phyloP scores from a whole-genome alignment of 768 basidiomycete species.

The Naganishia antarctica region DNA sequence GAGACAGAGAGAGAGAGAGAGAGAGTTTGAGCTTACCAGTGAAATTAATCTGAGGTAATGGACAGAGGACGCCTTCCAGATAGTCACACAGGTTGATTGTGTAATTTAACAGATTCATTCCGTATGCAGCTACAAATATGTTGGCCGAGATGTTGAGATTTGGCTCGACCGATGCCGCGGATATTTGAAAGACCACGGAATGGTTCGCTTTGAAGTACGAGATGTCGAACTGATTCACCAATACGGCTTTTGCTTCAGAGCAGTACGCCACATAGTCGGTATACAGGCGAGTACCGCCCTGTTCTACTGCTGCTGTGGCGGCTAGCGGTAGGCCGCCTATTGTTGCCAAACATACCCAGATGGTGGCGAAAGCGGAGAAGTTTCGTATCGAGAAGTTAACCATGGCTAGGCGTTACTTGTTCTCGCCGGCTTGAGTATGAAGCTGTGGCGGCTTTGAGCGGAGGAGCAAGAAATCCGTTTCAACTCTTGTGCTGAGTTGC shows the following conservation, averaged over 20 bases:
- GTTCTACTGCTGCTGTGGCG: conserved; percentile 10
- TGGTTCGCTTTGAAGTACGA: conserved; percentile 41
- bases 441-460: too few relatives aligned
- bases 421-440: neutral
- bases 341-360: conserved; percentile 1
- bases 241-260: conserved; percentile 39
- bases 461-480: too few relatives aligned
- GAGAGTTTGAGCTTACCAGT: conserved; percentile 58
- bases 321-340: neutral
- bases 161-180: conserved; percentile 69
- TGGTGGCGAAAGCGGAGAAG: conserved; percentile 1
- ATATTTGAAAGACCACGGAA: conserved; percentile 78
- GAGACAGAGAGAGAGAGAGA: too few relatives aligned
- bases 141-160: conserved; percentile 73
- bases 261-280: conserved; percentile 46
- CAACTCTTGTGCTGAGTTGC: too few relatives aligned
- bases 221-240: conserved; percentile 44
- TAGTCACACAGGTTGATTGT: conserved; percentile 81
- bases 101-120: conserved; percentile 71
- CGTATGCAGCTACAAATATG: conserved; percentile 80
- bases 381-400: neutral
- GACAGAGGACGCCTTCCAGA: conserved; percentile 71
- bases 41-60: conserved; percentile 77
- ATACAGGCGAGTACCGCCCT: conserved; percentile 15
- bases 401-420: neutral